Evolutionary conservation across 495 filamentous ascomycete species (phyloP).

Genomic region (Podospora tetraspora): DNA sequence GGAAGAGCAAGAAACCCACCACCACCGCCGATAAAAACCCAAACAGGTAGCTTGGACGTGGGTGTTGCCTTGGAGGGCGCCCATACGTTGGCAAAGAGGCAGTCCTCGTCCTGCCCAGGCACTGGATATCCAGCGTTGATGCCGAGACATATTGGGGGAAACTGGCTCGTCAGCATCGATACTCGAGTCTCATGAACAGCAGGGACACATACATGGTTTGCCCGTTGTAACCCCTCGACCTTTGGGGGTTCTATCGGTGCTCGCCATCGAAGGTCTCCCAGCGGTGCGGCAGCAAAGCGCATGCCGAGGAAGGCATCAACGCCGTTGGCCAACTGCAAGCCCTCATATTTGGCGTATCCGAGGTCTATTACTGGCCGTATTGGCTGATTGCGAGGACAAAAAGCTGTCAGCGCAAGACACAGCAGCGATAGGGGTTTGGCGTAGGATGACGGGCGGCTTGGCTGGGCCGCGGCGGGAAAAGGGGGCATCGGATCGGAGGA

Average conservation of each 20-base stretch:
- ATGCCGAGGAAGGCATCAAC: conserved; percentile 41
- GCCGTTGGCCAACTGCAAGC: conserved; percentile 24
- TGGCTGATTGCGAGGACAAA: conserved; percentile 10
- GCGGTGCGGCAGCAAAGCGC: conserved; percentile 41
- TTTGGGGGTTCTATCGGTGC: conserved; percentile 31
- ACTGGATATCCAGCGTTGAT: conserved; percentile 35
- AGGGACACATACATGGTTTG: conserved; percentile 22
- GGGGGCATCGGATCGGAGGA: background rate
- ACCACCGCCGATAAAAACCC: conserved; percentile 72
- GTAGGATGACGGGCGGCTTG: background rate
- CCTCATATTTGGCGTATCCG: conserved; percentile 42
- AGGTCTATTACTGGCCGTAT: conserved; percentile 29
- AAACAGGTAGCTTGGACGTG: conserved; percentile 56
- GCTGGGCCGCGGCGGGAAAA: background rate
- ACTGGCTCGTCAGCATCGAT: conserved; percentile 16
- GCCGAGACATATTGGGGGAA: conserved; percentile 49
- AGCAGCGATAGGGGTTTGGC: background rate
- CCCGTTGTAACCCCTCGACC: conserved; percentile 19
- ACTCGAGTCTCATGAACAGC: background rate
- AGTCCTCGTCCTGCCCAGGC: conserved; percentile 58
- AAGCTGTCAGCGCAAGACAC: background rate
- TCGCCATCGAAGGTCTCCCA: conserved; percentile 37
- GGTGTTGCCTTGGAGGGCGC: conserved; percentile 52
- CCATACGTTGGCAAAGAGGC: conserved; percentile 71
- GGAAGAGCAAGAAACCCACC: conserved; percentile 20